Evolutionary conservation across 306 rosid species (phyloP).

Genomic region (Lathyrus sativus): DNA sequence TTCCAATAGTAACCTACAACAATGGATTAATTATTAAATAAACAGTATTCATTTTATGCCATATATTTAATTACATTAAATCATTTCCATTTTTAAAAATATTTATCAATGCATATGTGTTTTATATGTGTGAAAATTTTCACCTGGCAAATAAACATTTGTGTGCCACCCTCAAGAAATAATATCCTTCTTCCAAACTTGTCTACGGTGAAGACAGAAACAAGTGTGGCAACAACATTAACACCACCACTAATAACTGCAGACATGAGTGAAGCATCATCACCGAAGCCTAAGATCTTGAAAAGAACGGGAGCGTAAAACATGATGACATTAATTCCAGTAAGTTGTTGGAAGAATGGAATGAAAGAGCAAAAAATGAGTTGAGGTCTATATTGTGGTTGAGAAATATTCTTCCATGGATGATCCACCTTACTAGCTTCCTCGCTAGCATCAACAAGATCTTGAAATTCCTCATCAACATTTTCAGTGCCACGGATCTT

Average conservation of each 20-base stretch:
- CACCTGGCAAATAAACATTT: slow-evolving; percentile 42
- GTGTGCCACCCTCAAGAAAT: slow-evolving; percentile 37
- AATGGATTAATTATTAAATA: not conserved
- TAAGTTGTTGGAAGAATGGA: slow-evolving; percentile 41
- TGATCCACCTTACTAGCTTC: slow-evolving; percentile 21
- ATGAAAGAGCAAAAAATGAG: slow-evolving; percentile 26
- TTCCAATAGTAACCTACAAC: slow-evolving; percentile 38
- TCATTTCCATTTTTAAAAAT: too few relatives aligned
- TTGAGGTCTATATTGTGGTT: slow-evolving; percentile 33
- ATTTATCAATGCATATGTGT: too few relatives aligned
- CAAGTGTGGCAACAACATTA: slow-evolving; percentile 38
- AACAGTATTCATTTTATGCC: not conserved
- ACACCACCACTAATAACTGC: slow-evolving; percentile 37
- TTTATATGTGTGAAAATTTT: not conserved
- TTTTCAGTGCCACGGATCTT: slow-evolving; percentile 33
- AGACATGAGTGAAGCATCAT: slow-evolving; percentile 40
- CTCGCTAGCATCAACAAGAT: slow-evolving; percentile 40
- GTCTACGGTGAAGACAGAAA: slow-evolving; percentile 33
- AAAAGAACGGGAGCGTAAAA: slow-evolving; percentile 43
- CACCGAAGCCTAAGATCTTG: slow-evolving; percentile 33
- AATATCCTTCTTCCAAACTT: slow-evolving; percentile 36
- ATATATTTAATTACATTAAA: too few relatives aligned
- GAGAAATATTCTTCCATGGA: slow-evolving; percentile 36
- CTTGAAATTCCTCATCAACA: slow-evolving; percentile 37
- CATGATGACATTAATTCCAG: slow-evolving; percentile 42